Evolutionary conservation across 2,329 filamentous ascomycete genomes (phyloP).

Genomic region (Ambrosiella xylebori): DNA sequence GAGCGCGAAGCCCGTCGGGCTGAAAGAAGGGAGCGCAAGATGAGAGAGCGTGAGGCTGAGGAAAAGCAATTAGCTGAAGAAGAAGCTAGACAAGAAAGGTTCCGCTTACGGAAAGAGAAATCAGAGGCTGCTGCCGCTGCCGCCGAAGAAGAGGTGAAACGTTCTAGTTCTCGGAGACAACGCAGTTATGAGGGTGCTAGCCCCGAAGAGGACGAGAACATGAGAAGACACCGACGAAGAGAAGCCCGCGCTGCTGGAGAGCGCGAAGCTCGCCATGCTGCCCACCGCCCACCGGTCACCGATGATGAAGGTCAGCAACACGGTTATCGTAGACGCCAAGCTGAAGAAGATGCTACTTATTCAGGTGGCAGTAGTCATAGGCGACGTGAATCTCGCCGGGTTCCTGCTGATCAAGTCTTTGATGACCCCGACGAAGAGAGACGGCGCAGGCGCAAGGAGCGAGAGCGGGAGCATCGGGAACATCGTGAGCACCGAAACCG

Average conservation of each 20-base stretch:
- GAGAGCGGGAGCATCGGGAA: constrained; percentile 21
- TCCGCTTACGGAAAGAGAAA: not conserved
- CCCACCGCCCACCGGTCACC: not conserved
- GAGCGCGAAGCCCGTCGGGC: not conserved
- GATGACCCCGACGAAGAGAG: constrained; percentile 40
- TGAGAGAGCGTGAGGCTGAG: not conserved
- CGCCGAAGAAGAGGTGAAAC: not conserved
- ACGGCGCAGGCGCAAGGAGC: constrained; percentile 35
- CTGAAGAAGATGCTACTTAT: not conserved
- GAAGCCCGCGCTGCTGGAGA: not conserved
- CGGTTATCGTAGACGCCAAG: not conserved
- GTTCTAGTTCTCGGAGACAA: not conserved
- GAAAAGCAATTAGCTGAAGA: not conserved
- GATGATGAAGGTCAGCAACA: not conserved
- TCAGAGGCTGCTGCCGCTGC: not conserved
- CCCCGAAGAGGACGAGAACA: not conserved
- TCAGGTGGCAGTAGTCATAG: not conserved
- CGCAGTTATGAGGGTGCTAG: not conserved
- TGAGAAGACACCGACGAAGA: not conserved
- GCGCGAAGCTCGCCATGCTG: not conserved
- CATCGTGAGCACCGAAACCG: constrained; percentile 29
- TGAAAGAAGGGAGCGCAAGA: constrained; percentile 1
- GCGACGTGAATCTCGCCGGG: not conserved
- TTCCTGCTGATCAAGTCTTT: constrained; percentile 15
- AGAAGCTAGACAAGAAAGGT: not conserved